Evolutionary conservation across 2,329 filamentous ascomycete genomes (phyloP), one percentile per base, ranked within the genome.

Genomic region (Colletotrichum trifolii): DNA sequence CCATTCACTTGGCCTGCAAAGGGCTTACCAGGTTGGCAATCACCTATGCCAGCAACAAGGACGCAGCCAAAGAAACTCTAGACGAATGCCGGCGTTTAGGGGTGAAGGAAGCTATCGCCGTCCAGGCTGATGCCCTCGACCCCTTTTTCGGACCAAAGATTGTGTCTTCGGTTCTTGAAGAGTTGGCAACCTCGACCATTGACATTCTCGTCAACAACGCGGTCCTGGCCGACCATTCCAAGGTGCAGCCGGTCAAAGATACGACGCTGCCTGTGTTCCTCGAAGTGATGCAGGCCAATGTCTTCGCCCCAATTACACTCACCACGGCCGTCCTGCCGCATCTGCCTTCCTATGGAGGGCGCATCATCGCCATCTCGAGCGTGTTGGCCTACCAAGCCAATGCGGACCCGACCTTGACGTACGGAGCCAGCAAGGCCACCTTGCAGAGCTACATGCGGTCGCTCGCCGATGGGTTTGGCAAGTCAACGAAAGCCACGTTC

Each of bases 341-440:
- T 45, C 62, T 78, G 2, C 59, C 59, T 10, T 54, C 71, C 0
- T 60, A 60, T 1, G 73, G 74, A 3, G 74, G 76, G 0, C 74
- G 77, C 0, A 73, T 79, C 1, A 69, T 79, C n/a, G 71, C 73
- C 36, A 69, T 79, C 5, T 76, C 75, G 1, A 73, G 74, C 0
- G 72, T 78, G 0, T 54, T 55, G 17, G 36, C n/a, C 12, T 45
- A 48, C 33, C 33, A 9, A 17, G 38, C 33, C 2, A 62, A 62
- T 8, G 34, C 42, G 25, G 59, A 62, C 12, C 59, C 53, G 3
- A 45, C 45, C 33, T 56, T 62, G 38, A 62, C 59, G 3, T 79
- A 79, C 17, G 73, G 68, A 0, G 70, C 75, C 3, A 76, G 73
- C 1, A 78, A 78, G 54, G 76, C 75, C 6, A 75, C 77, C 0